Conservation (phyloP, 805 yeast genomes). For the Candida taoyuanica region DNA sequence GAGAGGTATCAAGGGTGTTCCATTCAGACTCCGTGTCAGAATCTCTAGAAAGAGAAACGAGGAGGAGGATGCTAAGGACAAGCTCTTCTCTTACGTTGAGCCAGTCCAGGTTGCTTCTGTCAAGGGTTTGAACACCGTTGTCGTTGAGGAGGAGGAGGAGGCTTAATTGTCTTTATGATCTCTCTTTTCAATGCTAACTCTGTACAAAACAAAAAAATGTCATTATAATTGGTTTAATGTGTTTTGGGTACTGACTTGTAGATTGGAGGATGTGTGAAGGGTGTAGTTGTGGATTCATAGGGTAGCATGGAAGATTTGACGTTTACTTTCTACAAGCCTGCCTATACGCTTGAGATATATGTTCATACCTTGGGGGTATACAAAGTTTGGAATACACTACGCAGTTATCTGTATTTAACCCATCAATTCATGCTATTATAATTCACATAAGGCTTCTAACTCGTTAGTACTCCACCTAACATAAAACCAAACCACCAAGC, state of each 20-base stretch:
- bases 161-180: constrained; percentile 14
- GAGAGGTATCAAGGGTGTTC: constrained; percentile 99
- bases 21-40: constrained; percentile 96
- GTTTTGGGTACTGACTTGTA: constrained; percentile 2
- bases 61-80: constrained; percentile 98
- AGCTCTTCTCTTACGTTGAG: constrained; percentile 97
- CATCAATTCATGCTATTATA: too few relatives aligned
- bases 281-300: too few relatives aligned
- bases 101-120: constrained; percentile 90
- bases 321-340: too few relatives aligned
- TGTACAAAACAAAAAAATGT: constrained; percentile 16
- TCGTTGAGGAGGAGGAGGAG: constrained; percentile 64
- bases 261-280: neutral
- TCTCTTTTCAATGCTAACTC: constrained; percentile 4
- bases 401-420: too few relatives aligned
- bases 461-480: neutral
- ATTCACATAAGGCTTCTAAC: too few relatives aligned
- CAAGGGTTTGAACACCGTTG: constrained; percentile 98
- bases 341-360: too few relatives aligned
- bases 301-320: neutral
- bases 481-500: neutral
- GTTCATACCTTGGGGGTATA: too few relatives aligned
- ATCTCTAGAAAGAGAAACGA: constrained; percentile 99
- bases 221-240: constrained; percentile 15
- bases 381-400: too few relatives aligned